phyloP scores from a whole-genome alignment of 805 yeast genomes.

The Candida mattraensis region DNA sequence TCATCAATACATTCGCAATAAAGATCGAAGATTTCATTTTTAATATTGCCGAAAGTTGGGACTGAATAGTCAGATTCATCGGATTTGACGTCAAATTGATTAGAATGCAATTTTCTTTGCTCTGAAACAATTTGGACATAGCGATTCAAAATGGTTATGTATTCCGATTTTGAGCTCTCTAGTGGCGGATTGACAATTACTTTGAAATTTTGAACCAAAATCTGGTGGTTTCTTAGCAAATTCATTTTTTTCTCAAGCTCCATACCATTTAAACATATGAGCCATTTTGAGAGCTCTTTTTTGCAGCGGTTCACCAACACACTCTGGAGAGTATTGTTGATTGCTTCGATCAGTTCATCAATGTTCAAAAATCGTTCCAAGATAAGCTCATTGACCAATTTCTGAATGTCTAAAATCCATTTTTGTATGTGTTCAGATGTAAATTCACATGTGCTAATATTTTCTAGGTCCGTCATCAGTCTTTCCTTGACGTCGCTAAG shows the following conservation, averaged over 20 bases:
- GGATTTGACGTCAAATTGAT: slow-evolving; percentile 23
- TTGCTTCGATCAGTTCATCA: slow-evolving; percentile 27
- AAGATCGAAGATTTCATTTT: slow-evolving; percentile 7
- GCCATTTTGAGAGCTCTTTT: slow-evolving; percentile 14
- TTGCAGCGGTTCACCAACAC: slow-evolving; percentile 33
- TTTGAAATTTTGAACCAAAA: slow-evolving; percentile 38
- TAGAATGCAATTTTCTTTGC: slow-evolving; percentile 28
- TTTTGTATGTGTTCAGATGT: slow-evolving; percentile 14
- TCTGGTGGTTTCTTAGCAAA: slow-evolving; percentile 38
- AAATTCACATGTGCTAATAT: slow-evolving; percentile 31
- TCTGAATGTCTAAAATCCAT: slow-evolving; percentile 35
- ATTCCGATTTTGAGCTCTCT: slow-evolving; percentile 34
- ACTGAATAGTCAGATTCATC: neutral
- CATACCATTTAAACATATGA: slow-evolving; percentile 5
- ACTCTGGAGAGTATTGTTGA: slow-evolving; percentile 35
- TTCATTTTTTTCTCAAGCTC: slow-evolving; percentile 35
- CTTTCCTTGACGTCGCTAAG: slow-evolving; percentile 31
- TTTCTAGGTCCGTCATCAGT: slow-evolving; percentile 24
- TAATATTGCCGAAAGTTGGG: slow-evolving; percentile 3
- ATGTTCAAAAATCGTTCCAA: slow-evolving; percentile 39
- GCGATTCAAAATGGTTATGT: slow-evolving; percentile 29
- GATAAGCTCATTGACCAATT: slow-evolving; percentile 34
- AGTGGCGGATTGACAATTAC: slow-evolving; percentile 43
- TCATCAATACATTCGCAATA: slow-evolving; percentile 24
- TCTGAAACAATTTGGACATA: slow-evolving; percentile 20